Conservation (phyloP, 2,329 filamentous ascomycete species). For the Botrytis galanthina region DNA sequence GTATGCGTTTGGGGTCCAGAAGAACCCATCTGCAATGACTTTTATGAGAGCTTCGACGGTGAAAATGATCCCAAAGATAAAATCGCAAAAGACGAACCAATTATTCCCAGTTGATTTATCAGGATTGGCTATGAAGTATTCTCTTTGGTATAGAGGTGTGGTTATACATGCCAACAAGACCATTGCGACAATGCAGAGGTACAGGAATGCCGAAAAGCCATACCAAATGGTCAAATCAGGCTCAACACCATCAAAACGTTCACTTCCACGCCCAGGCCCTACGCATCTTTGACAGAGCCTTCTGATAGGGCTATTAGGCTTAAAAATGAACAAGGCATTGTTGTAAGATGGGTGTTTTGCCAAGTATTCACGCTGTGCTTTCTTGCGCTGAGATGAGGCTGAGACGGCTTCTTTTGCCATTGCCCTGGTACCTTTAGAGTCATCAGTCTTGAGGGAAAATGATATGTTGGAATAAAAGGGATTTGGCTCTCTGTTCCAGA, state of each 20-base stretch:
- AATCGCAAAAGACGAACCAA: constrained; percentile 95
- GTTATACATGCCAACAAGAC: constrained; percentile 93
- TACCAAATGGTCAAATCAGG: constrained; percentile 93
- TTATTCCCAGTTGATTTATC: constrained; percentile 61
- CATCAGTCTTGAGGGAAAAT: constrained; percentile 61
- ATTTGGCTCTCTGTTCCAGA: constrained; percentile 75
- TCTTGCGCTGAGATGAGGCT: constrained; percentile 77
- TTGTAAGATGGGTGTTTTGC: constrained; percentile 87
- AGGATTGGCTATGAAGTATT: constrained; percentile 65
- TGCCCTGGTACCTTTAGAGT: constrained; percentile 76
- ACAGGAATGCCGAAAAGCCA: constrained; percentile 87
- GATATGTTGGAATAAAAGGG: constrained; percentile 89
- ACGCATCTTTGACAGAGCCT: constrained; percentile 85
- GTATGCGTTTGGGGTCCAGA: constrained; percentile 97
- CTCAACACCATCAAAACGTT: constrained; percentile 84
- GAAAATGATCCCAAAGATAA: constrained; percentile 86
- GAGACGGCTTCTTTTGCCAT: constrained; percentile 90
- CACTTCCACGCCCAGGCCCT: constrained; percentile 81
- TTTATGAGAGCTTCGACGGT: constrained; percentile 85
- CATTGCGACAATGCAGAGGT: constrained; percentile 93
- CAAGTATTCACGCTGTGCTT: constrained; percentile 87
- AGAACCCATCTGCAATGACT: constrained; percentile 88
- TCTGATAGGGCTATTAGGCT: constrained; percentile 72
- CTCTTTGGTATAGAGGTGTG: constrained; percentile 88
- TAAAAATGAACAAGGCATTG: constrained; percentile 84